Conservation (phyloP, 2,329 filamentous ascomycete genomes). For the Sporothrix brasiliensis region DNA sequence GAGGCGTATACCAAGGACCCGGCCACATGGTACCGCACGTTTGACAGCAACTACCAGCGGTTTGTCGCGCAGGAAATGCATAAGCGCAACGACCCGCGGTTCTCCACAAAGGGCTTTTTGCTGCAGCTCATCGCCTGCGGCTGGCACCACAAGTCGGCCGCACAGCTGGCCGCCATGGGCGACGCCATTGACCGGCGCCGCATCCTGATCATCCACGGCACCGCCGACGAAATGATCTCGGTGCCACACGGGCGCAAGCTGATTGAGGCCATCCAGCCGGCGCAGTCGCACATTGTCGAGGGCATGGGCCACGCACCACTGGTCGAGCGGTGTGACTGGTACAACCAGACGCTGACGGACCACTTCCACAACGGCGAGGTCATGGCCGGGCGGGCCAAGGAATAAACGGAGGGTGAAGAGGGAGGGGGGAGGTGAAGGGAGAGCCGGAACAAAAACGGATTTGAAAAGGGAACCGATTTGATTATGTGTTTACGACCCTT, state of each 20-base stretch:
- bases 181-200: slow-evolving; percentile 71
- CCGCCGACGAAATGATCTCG: slow-evolving; percentile 75
- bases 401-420: not conserved
- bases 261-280: slow-evolving; percentile 65
- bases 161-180: slow-evolving; percentile 66
- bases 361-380: slow-evolving; percentile 57
- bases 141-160: slow-evolving; percentile 74
- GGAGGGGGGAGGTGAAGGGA: not conserved
- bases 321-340: slow-evolving; percentile 70
- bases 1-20: not conserved
- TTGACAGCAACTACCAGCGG: slow-evolving; percentile 77
- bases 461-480: not conserved
- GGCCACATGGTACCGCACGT: slow-evolving; percentile 45
- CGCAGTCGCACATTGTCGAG: slow-evolving; percentile 64
- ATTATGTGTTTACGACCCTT: not conserved
- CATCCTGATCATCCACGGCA: slow-evolving; percentile 78
- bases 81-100: slow-evolving; percentile 67
- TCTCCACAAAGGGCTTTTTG: slow-evolving; percentile 69
- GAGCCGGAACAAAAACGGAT: not conserved
- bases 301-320: slow-evolving; percentile 75
- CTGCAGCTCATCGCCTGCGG: slow-evolving; percentile 77
- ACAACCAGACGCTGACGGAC: slow-evolving; percentile 65
- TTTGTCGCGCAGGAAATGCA: slow-evolving; percentile 77
- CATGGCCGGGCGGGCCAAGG: slow-evolving; percentile 42
- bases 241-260: slow-evolving; percentile 70